Conservation (phyloP, 2,329 filamentous ascomycete genomes). For the Pyrenochaeta sp. region DNA sequence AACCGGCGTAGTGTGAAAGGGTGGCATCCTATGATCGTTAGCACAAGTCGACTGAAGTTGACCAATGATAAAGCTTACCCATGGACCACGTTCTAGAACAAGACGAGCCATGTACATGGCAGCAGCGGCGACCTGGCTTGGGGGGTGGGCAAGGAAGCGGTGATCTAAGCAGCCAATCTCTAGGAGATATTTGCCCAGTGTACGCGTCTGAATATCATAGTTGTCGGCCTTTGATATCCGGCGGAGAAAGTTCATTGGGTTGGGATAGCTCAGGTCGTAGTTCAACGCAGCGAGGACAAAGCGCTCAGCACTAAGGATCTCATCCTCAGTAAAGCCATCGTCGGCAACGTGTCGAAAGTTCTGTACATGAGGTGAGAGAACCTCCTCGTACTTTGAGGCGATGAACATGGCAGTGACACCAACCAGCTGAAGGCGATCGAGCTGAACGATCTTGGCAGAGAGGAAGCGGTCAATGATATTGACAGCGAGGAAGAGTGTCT, state of each 20-base stretch:
- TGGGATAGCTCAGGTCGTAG: conserved; percentile 98
- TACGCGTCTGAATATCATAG: conserved; percentile 98
- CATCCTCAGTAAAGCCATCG: conserved; percentile 91
- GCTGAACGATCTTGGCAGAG: conserved; percentile 91
- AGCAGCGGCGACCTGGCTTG: conserved; percentile 88
- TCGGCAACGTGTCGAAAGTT: conserved; percentile 98
- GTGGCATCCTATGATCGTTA: conserved; percentile 73
- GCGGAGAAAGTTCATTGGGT: conserved; percentile 99
- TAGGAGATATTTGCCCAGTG: conserved; percentile 95
- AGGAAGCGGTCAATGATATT: conserved; percentile 99
- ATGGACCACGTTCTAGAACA: conserved; percentile 88
- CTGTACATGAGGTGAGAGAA: conserved; percentile 93
- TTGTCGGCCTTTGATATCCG: conserved; percentile 99
- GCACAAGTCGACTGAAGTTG: not conserved
- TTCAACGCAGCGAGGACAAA: conserved; percentile 90
- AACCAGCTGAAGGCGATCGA: conserved; percentile 94
- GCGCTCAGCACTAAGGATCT: conserved; percentile 96
- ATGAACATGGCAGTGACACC: conserved; percentile 99
- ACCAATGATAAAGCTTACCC: conserved; percentile 68
- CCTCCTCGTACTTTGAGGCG: conserved; percentile 98
- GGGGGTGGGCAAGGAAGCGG: conserved; percentile 87
- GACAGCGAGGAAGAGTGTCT: conserved; percentile 95
- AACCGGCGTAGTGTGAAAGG: conserved; percentile 89
- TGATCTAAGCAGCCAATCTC: conserved; percentile 97
- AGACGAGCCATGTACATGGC: conserved; percentile 94